Evolutionary conservation across 257 asterid species (phyloP), one percentile per base, ranked within the genome.

Genomic region (Prunella vulgaris): DNA sequence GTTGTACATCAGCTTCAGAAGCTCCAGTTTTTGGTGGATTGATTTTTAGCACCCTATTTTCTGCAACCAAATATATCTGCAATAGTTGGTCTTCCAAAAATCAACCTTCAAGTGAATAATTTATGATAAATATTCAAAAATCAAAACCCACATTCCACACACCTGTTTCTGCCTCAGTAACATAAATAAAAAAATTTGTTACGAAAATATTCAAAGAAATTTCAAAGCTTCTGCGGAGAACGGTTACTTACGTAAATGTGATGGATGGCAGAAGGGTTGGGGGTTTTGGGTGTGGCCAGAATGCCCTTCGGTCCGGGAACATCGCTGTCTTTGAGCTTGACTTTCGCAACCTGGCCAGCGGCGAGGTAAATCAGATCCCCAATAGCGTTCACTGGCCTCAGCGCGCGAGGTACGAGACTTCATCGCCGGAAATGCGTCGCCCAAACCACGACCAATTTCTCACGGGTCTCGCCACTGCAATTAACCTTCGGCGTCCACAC

Each of bases 51-150:
- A 91, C 90, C 72, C 82, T 81, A 60, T 89, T 84, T 66, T 88
- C 99, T n/a, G 97, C 97, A 81, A 93, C 96, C 82, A 90, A 75
- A 78, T 84, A 90, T 68, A 93, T 87, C 99, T 93, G 89, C n/a
- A 79, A 32, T 37, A 62, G 69, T 59, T 63, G 73, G 63, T 21
- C 49, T 48, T 21, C 14, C 2, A n/a, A 69, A 51, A 6, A 28
- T 77, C 59, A 67, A 37, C 15, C 37, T 22, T 70, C 67, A 48
- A 15, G 8, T 32, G 48, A 53, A 5, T 24, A 46, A 72, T 38
- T 53, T 10, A 42, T 13, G 0, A 42, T n/a, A n/a, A n/a, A n/a
- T n/a, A n/a, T n/a, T n/a, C n/a, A n/a, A n/a, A n/a, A n/a, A n/a
- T n/a, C n/a, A n/a, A n/a, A n/a, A n/a, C n/a, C 90, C 82, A 72